Base-by-base conservation (phyloP, 805 yeast species). In the Vanderwaltozyma verrucispora region DNA sequence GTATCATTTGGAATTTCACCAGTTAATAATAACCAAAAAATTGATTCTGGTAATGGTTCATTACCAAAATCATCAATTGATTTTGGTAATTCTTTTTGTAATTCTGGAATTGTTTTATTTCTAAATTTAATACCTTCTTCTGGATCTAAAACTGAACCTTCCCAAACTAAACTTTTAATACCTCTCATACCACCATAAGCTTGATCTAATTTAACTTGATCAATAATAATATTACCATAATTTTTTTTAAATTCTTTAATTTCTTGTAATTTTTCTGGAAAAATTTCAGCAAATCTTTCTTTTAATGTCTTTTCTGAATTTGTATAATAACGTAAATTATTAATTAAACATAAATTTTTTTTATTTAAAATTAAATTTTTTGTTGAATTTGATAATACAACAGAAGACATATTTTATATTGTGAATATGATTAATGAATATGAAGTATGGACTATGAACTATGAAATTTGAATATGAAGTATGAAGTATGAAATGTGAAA, bases 131-230 rank as follows among this genome's bases (percentile, higher is more conserved):
- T 83, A 63, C 94, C 94, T 63, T 82, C 92, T 47, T 74, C 75
- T 42, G 94, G 81, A 59, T 82, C 94, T 53, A 82, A 66, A 24
- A 81, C 89, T 35, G 89, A 80, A 48, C 89, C 89, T 70, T 82
- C 94, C 92, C 92, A 82, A 37, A 82, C 87, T 45, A 83, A 68
- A 51, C 85, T 84, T 64, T 79, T 77, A 62, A 82, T 78, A 58
- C 94, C 94, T 63, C 94, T 74, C 88, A 79, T 79, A 69, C 94
- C 94, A 67, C 94, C 94, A 65, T 81, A 83, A 29, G 87, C 88
- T 67, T 81, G 89, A 61, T 77, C 85, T 44, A 82, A 67, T 40
- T 69, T 62, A 46, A 80, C 80, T 63, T 81, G 85, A 48, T 86
- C 89, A 47, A 82, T 77, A 36, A 66, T 69, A 35, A 68, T 63